Evolutionary conservation across 192 early-diverging fungal species (phyloP), one percentile per base, ranked within the genome.

Genomic region (Coemansia sp.): DNA sequence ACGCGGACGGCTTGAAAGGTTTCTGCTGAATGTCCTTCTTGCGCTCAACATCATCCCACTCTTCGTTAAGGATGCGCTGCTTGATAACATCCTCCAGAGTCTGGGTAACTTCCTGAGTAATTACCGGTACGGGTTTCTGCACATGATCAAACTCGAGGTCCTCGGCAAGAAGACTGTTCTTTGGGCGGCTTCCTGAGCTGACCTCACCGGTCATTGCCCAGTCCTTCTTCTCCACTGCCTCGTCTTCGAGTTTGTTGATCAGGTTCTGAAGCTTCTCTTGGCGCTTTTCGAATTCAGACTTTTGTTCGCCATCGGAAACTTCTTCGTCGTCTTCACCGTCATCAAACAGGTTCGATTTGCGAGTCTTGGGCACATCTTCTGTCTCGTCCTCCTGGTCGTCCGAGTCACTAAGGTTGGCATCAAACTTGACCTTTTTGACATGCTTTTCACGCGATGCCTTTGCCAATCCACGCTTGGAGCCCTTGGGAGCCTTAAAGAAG

Each of bases 201-300:
- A 88, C 88, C 75, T 99, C 96, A 53, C 96, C 96, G 12, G 76
- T 82, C 66, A 96, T 74, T 18, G 91, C 87, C 96, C 96, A 99
- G 51, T 94, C 82, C 71, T 91, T 92, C 14, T 77, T 79, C 22
- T 81, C 85, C 9, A 98, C 73, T 9, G 89, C 89, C 66, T 96
- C 93, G 43, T 83, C 77, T 64, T 99, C 96, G n/a, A 96, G 82
- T 56, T 81, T 78, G 14, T 83, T 73, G 57, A 98, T 98, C 62
- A 89, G 82, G 21, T 81, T 75, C 46, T 81, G 74, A 2, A 95
- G 60, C 57, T 78, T 74, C 24, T 81, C 78, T 51, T 94, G 91
- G 64, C 87, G 83, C 55, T 81, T 86, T 75, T 99, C 87, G 57
- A 89, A 90, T n/a, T 84, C 81, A 22, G 95, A 94, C 58, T 85